A percentile compares a stretch with the other conserved stretches of the same genome.
Conservation (phyloP, 805 yeast species). For the Spathaspora arborariae region DNA sequence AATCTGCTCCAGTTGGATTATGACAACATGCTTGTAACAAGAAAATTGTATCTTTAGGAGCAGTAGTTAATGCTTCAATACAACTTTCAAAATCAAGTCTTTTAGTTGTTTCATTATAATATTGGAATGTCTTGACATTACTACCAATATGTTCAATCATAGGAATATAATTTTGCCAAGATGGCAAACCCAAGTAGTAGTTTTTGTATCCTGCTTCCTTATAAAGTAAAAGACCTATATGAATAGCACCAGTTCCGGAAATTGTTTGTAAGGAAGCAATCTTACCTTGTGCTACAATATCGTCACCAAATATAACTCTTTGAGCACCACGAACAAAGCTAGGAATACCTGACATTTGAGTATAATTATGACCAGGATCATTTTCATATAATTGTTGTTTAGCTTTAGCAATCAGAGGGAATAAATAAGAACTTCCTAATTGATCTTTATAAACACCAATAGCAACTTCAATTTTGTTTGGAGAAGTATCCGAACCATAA, state of each 20-base stretch:
- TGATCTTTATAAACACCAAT: constrained; percentile 46
- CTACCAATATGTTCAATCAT: constrained; percentile 33
- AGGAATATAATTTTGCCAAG: constrained; percentile 38
- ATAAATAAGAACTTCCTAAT: constrained; percentile 30
- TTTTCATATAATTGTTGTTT: constrained; percentile 26
- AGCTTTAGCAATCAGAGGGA: constrained; percentile 37
- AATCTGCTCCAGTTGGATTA: constrained; percentile 44
- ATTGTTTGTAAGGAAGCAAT: constrained; percentile 37
- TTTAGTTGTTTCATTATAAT: constrained; percentile 27
- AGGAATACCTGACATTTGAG: constrained; percentile 38
- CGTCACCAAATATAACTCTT: constrained; percentile 32
- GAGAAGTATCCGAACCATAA: constrained; percentile 22
- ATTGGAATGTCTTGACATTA: constrained; percentile 20
- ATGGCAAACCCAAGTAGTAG: constrained; percentile 35
- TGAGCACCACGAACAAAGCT: constrained; percentile 33
- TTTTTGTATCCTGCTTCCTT: constrained; percentile 19
- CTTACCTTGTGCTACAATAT: constrained; percentile 17
- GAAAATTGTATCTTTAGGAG: constrained; percentile 30
- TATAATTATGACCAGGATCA: constrained; percentile 45
- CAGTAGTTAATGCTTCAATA: constrained; percentile 22
- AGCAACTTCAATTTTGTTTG: constrained; percentile 37
- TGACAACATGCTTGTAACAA: constrained; percentile 42
- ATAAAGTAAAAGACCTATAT: constrained; percentile 32
- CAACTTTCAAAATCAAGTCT: constrained; percentile 26
- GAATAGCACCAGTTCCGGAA: constrained; percentile 41